Evolutionary conservation across 2,329 filamentous ascomycete species (phyloP), one percentile per base, ranked within the genome.

Genomic region (Penicillium sp.): DNA sequence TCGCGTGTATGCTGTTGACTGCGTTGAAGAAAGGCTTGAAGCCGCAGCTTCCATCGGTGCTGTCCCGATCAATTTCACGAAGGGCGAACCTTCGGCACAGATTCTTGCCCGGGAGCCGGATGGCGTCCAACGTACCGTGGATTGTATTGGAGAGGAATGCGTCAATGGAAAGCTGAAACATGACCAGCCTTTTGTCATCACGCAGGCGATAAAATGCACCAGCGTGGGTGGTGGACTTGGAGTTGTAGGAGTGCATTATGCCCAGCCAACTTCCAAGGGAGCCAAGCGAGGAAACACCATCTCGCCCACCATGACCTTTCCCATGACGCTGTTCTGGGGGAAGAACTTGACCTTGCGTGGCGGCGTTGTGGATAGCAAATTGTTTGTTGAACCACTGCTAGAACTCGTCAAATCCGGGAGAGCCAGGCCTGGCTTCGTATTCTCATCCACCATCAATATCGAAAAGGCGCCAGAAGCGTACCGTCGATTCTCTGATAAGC

Each of bases 1-100:
- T 29, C 24, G 85, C 11, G 82, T 88, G 0, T 88, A 77, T 53
- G 81, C 85, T 1, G 82, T 89, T 2, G 86, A 88, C 59, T 79
- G 81, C 21, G 85, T 87, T 0, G 75, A 77, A 1, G 83, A 86
- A 62, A 76, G 85, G 13, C 70, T 88, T 4, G 72, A 79, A n/a
- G 77, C 80, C 1, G 86, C 85, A 0, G 76, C 81, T 65, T 85
- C 84, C 66, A 60, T 62, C 33, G 84, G 83, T 0, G 84, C 81
- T 57, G 80, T 80, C 2, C 78, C 84, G 0, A 80, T 89, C 34
- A 80, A 87, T 62, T 87, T 88, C 65, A 78, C 70, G 14, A 79
- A 83, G 50, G 77, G 78, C 10, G 83, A 87, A 61, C 81, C 84
- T 0, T 47, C 53, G 14, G 50, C 37, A 2, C 59, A 61, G 29